These are phyloP conservation scores for Nidularia sp. DNA, from an alignment of 768 basidiomycete species.

Conservation along the genomic window DNA sequence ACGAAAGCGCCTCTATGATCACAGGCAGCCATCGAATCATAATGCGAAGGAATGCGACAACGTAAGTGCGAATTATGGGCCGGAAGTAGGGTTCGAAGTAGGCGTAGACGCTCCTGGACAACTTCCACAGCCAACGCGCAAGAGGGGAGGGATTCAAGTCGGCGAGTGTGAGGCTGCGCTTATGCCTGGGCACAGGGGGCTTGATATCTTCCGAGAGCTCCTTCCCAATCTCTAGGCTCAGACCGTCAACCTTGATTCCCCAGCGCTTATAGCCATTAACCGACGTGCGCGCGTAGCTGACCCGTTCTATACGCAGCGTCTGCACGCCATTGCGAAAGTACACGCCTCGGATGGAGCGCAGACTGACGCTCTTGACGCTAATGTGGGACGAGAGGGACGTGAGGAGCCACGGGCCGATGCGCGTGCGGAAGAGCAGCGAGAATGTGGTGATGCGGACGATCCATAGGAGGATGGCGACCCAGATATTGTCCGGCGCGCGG, in stretches of 20 bases:
- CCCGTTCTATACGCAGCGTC: conserved; percentile 63
- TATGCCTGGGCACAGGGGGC: conserved; percentile 26
- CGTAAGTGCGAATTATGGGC: conserved; percentile 52
- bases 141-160: conserved; percentile 43
- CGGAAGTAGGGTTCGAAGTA: conserved; percentile 57
- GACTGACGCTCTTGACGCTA: conserved; percentile 68
- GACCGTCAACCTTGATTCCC: conserved; percentile 59
- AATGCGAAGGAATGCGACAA: conserved; percentile 51
- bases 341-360: conserved; percentile 74
- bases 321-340: conserved; percentile 56
- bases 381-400: conserved; percentile 57
- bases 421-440: conserved; percentile 59
- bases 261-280: conserved; percentile 49
- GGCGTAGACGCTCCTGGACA: conserved; percentile 35
- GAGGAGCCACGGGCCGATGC: conserved; percentile 63
- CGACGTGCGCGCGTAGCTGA: conserved; percentile 56
- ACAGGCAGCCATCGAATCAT: conserved; percentile 64
- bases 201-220: conserved; percentile 13
- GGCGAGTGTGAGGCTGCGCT: conserved; percentile 40
- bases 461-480: conserved; percentile 46
- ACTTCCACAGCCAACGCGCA: conserved; percentile 31
- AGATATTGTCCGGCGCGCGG: conserved; percentile 22
- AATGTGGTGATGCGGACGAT: conserved; percentile 46
- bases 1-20: conserved; percentile 61
- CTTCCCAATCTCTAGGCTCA: conserved; percentile 47